These are phyloP conservation scores for Didymella arachidicola DNA, from an alignment of 2,329 filamentous ascomycete species.

Conservation along the genomic window DNA sequence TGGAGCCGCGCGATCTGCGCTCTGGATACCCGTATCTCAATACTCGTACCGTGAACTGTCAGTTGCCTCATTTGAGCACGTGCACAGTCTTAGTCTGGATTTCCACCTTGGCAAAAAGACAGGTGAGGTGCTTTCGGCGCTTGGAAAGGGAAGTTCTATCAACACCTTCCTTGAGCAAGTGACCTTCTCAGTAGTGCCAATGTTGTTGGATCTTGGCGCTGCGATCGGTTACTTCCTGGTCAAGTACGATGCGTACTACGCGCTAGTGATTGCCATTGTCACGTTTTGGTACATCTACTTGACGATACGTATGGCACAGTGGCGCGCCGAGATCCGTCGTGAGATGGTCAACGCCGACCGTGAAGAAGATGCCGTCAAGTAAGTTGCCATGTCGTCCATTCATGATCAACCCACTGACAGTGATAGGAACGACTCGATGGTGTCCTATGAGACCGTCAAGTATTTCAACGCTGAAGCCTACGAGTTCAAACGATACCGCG, in stretches of 20 bases:
- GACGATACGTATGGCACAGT: conserved; percentile 94
- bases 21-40: conserved; percentile 97
- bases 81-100: conserved; percentile 92
- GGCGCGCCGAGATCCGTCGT: conserved; percentile 86
- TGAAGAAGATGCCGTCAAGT: conserved; percentile 95
- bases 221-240: conserved; percentile 83
- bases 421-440: conserved; percentile 86
- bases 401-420: conserved; percentile 30
- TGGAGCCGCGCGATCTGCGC: conserved; percentile 78
- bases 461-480: conserved; percentile 69
- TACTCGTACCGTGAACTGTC: conserved; percentile 96
- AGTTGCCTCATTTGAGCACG: conserved; percentile 95
- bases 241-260: conserved; percentile 86
- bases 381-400: conserved; percentile 39
- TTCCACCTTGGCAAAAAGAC: conserved; percentile 98
- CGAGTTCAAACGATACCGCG: conserved; percentile 65
- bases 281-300: conserved; percentile 97
- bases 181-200: conserved; percentile 93
- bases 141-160: conserved; percentile 95
- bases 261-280: conserved; percentile 85
- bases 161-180: conserved; percentile 96
- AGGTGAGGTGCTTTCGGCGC: conserved; percentile 90
- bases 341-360: conserved; percentile 95
- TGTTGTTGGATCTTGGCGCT: conserved; percentile 87
- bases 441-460: conserved; percentile 87